These are phyloP conservation scores for Erodium trifolium DNA, from an alignment of 441 rosid species.

Conservation along the genomic window DNA sequence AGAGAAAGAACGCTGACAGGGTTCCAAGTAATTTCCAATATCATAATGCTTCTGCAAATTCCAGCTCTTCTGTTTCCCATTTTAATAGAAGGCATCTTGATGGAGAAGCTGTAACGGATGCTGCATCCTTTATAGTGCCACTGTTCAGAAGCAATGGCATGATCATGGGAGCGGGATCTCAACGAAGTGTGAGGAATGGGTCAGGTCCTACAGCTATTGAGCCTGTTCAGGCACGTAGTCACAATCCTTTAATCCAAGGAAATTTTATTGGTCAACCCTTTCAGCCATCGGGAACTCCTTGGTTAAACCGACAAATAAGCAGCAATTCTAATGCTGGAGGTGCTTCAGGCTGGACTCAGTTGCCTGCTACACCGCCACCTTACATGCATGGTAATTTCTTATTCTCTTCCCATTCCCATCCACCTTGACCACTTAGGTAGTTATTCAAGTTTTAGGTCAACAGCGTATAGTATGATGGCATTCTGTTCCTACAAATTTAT, in stretches of 20 bases:
- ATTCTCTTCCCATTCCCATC: background rate
- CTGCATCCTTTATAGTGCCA: conserved; percentile 32
- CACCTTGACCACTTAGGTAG: background rate
- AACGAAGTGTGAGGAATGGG: conserved; percentile 54
- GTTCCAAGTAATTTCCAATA: conserved; percentile 42
- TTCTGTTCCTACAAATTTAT: too few relatives aligned
- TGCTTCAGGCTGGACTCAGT: conserved; percentile 50
- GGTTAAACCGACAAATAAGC: too few relatives aligned
- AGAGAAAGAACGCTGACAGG: conserved; percentile 61
- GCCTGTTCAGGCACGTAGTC: conserved; percentile 42
- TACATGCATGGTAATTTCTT: conserved; percentile 50
- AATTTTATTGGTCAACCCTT: conserved; percentile 46
- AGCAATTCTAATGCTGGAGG: conserved; percentile 31
- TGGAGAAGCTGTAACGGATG: conserved; percentile 33
- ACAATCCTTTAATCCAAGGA: conserved; percentile 42
- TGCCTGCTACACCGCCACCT: conserved; percentile 27
- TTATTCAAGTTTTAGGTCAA: background rate
- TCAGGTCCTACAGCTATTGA: conserved; percentile 42
- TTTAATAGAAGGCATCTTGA: conserved; percentile 41
- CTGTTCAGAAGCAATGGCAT: conserved; percentile 35
- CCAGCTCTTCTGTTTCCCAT: conserved; percentile 34
- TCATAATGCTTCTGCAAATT: conserved; percentile 39
- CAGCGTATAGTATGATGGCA: too few relatives aligned
- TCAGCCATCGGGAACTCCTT: conserved; percentile 29
- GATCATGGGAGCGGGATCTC: conserved; percentile 40